Evolutionary conservation across 257 asterid species (phyloP).

Genomic region (Striga asiatica): DNA sequence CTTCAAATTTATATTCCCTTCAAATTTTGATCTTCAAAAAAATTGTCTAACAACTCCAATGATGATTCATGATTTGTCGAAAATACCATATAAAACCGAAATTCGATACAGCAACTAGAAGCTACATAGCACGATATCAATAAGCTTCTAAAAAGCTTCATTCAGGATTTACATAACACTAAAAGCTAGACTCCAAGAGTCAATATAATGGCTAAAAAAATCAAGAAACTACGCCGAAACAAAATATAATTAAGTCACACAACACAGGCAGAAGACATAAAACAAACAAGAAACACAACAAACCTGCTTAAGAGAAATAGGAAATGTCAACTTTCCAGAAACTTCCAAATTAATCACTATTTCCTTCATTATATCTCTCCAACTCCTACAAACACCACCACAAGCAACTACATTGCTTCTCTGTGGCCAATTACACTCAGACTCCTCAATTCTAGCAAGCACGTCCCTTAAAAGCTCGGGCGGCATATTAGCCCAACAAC

Average conservation of each 20-base stretch:
- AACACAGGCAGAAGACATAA: not conserved
- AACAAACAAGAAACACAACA: not conserved
- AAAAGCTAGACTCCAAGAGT: not conserved
- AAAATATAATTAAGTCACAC: not conserved
- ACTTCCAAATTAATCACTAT: constrained; percentile 50
- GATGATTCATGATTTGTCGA: no score
- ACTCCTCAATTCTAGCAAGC: constrained; percentile 61
- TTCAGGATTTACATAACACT: not conserved
- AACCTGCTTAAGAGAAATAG: constrained; percentile 94
- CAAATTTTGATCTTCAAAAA: not conserved
- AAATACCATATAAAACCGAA: no score
- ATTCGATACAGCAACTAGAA: no score
- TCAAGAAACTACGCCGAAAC: not conserved
- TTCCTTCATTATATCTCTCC: constrained; percentile 88
- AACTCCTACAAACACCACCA: constrained; percentile 93
- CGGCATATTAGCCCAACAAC: constrained; percentile 95
- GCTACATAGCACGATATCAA: no score
- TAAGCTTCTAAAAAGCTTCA: not conserved
- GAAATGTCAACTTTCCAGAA: constrained; percentile 67
- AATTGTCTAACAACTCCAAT: not conserved
- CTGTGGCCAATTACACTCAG: constrained; percentile 63
- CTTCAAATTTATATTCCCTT: no score
- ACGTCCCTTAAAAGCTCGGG: constrained; percentile 90
- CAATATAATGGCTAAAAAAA: not conserved
- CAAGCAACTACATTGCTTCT: constrained; percentile 80